Base-by-base conservation (phyloP, 1,139 yeast species). In the Kurtzmaniella natalensis region DNA sequence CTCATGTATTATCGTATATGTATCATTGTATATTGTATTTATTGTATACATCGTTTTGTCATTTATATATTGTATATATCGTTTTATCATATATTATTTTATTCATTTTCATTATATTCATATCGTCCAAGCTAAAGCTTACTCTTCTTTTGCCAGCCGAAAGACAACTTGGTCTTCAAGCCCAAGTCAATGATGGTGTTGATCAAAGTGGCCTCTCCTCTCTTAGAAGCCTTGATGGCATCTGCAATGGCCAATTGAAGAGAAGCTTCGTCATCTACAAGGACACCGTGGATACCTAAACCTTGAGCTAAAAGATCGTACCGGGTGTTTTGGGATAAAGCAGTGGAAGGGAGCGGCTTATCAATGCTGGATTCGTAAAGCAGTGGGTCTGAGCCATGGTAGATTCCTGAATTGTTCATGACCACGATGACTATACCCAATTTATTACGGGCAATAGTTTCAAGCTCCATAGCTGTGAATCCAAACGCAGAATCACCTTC, bases 401-500 rank as follows among this genome's bases (percentile, higher is more conserved):
- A 79, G 1, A 79, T 76, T 1, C 86, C 86, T 25, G 80, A 71
- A 49, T 79, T 79, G 55, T 79, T 79, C 80, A 79, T 76, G 16
- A 79, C 76, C 18, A 74, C 61, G n/a, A 79, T 57, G 8, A 78
- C 53, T 42, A 78, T 53, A 2, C 80, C 80, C 24, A 78, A 51
- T 7, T 62, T 52, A 18, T 65, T 55, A 30, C 86, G 57, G 5
- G 72, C 76, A 2, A 81, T 73, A 0, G 86, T 79, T 44, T 79
- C 86, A 14, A 79, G 46, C 42, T 79, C 86, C 64, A 78, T 67
- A 0, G 75, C 82, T 2, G 81, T 73, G 47, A 79, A 79, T 1
- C 86, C 86, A 57, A 79, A 77, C 1, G 86, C 85, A 1, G 86
- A 79, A 50, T 79, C 86, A 4, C 86, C 86, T 47, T 76, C 81